Evolutionary conservation across 2,329 filamentous ascomycete species (phyloP), one percentile per base, ranked within the genome.

Genomic region (Phialocephala subalpina): DNA sequence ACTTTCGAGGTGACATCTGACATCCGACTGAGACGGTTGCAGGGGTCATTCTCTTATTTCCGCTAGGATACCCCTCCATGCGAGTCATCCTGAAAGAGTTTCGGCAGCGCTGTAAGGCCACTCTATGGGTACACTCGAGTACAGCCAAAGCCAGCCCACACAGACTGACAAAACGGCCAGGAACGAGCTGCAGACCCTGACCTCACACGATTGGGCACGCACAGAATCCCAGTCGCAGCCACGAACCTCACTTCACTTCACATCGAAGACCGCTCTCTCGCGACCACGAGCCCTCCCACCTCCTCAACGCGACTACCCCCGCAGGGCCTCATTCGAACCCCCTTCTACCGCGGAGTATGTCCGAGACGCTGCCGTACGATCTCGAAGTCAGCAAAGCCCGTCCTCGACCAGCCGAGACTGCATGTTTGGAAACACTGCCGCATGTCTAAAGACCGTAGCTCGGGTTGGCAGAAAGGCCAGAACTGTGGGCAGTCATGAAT

Each of bases 401-500:
- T 29, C 29, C 3, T 53, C 25, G 25, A 11, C 6, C 25, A 33
- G 12, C 25, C 49, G 14, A 14, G 49, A 16, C 64, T 62, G 58
- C 47, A 62, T 68, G 38, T 40, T 62, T 62, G 25, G 35, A 58
- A 62, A 57, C 60, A 66, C 45, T 68, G 56, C 66, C 69, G 67
- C 64, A 75, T 75, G 75, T 68, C 69, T 70, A 67, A 60, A 52
- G 64, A 61, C 58, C 58, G 57, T 59, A 73, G 65, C 73, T 56
- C 62, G 60, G 57, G 62, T 69, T 75, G 71, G 69, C 69, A 67
- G 38, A 67, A 62, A 35, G 58, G 70, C 70, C 69, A 73, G 57
- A 59, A 42, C 59, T 57, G 49, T 57, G 57, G 61, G 52, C 65
- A 73, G 70, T 72, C 78, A 89, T 89, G 86, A 87, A 84, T 77